Evolutionary conservation across 495 filamentous ascomycete genomes (phyloP).

Genomic region (Penicillium atrosanguineum): DNA sequence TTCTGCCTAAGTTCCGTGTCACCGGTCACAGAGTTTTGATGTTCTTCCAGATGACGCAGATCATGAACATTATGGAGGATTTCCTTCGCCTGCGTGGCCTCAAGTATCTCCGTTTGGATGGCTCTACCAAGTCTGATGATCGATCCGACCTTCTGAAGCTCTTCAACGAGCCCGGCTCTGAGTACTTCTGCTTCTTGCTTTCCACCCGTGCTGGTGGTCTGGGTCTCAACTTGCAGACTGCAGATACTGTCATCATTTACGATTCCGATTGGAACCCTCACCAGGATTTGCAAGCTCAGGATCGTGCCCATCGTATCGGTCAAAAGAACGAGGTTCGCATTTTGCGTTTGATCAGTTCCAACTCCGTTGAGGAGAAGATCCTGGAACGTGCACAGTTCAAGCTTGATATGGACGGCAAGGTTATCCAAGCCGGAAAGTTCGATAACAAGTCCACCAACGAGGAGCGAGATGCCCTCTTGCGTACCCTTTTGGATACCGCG

Average conservation of each 20-base stretch:
- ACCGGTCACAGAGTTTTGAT: slow-evolving; percentile 93
- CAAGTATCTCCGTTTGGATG: slow-evolving; percentile 87
- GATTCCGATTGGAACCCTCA: slow-evolving; percentile 99
- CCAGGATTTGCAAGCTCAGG: slow-evolving; percentile 97
- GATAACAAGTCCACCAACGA: slow-evolving; percentile 99
- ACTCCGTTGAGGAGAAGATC: slow-evolving; percentile 98
- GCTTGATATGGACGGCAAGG: slow-evolving; percentile 98
- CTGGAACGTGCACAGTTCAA: slow-evolving; percentile 95
- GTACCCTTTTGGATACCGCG: slow-evolving; percentile 86
- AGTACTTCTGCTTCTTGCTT: slow-evolving; percentile 95
- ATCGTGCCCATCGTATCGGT: slow-evolving; percentile 99
- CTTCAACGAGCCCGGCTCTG: slow-evolving; percentile 87
- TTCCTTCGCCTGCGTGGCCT: slow-evolving; percentile 82
- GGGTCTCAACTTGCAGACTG: slow-evolving; percentile 93
- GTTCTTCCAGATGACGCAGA: slow-evolving; percentile 99
- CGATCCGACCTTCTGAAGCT: slow-evolving; percentile 82
- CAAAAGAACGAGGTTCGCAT: slow-evolving; percentile 99
- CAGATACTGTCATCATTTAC: slow-evolving; percentile 98
- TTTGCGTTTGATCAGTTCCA: slow-evolving; percentile 88
- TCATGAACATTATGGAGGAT: slow-evolving; percentile 99
- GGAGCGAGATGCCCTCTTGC: slow-evolving; percentile 91
- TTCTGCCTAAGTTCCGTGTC: slow-evolving; percentile 87
- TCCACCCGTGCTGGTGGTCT: slow-evolving; percentile 99
- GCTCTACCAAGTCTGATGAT: slow-evolving; percentile 95
- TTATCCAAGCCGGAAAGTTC: slow-evolving; percentile 98